These are phyloP conservation scores for Ganoderma meredithae DNA, from an alignment of 1,284 basidiomycete genomes.

Conservation along the genomic window DNA sequence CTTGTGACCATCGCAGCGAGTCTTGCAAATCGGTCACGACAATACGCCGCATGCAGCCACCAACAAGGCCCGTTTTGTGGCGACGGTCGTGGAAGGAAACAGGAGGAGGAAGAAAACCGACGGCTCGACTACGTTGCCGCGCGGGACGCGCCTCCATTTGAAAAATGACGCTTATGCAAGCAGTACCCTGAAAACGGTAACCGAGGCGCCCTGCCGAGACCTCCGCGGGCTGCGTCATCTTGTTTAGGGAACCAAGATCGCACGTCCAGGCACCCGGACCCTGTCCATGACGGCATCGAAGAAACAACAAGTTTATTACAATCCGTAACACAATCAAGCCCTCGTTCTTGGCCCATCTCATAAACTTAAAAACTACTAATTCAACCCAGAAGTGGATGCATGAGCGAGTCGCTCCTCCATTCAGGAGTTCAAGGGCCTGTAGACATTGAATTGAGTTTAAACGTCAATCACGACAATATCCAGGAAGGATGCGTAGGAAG, in stretches of 20 bases:
- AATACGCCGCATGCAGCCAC: not conserved
- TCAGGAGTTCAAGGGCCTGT: not conserved
- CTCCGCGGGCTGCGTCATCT: not conserved
- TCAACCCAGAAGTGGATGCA: not conserved
- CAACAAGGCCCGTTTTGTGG: not conserved
- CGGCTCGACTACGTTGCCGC: not conserved
- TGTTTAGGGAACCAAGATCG: not conserved
- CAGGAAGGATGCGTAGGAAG: too few relatives aligned
- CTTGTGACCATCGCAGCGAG: not conserved
- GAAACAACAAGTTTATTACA: not conserved
- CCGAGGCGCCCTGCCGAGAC: not conserved
- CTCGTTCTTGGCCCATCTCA: not conserved
- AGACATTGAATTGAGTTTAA: not conserved
- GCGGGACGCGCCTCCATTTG: not conserved
- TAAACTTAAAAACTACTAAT: not conserved
- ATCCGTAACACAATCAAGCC: not conserved
- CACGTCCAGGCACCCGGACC: not conserved
- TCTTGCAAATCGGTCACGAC: not conserved
- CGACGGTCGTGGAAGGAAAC: not conserved
- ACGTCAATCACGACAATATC: not conserved
- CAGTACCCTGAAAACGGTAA: not conserved
- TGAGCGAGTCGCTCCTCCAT: not conserved
- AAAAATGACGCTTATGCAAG: not conserved
- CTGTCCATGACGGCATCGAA: not conserved
- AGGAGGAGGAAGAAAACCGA: not conserved